Evolutionary conservation across 148 eudicot species (phyloP).

Genomic region (Talinum fruticosum): DNA sequence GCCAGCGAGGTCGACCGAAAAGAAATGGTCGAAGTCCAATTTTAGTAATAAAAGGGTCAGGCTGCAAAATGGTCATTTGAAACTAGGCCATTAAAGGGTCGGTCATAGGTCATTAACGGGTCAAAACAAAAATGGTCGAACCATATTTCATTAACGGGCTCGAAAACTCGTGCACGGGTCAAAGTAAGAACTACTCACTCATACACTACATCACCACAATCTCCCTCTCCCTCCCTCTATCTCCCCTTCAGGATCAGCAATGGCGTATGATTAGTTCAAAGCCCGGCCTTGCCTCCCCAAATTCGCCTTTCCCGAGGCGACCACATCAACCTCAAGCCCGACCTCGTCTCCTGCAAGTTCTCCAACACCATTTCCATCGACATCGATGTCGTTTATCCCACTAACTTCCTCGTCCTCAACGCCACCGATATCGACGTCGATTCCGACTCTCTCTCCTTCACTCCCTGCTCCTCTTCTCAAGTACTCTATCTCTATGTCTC

Average conservation of each 20-base stretch:
- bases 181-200: no score
- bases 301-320: constrained; percentile 65
- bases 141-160: no score
- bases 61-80: no score
- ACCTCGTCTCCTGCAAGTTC: constrained; percentile 68
- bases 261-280: constrained; percentile 54
- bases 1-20: no score
- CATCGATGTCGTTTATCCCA: constrained; percentile 55
- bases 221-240: not conserved
- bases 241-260: constrained; percentile 4
- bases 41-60: no score
- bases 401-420: constrained; percentile 75
- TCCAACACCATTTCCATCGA: constrained; percentile 55
- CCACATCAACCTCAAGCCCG: constrained; percentile 65
- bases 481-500: no score
- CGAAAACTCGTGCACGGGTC: no score
- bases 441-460: constrained; percentile 49
- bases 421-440: constrained; percentile 72
- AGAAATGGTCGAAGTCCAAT: no score
- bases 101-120: no score
- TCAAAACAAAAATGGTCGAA: no score
- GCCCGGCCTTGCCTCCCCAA: constrained; percentile 74
- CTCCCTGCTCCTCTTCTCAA: constrained; percentile 35
- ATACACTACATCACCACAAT: no score
- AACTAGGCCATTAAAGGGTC: no score